These are phyloP conservation scores for Aspergillus sp. DNA, from an alignment of 2,329 filamentous ascomycete genomes.

Conservation along the genomic window DNA sequence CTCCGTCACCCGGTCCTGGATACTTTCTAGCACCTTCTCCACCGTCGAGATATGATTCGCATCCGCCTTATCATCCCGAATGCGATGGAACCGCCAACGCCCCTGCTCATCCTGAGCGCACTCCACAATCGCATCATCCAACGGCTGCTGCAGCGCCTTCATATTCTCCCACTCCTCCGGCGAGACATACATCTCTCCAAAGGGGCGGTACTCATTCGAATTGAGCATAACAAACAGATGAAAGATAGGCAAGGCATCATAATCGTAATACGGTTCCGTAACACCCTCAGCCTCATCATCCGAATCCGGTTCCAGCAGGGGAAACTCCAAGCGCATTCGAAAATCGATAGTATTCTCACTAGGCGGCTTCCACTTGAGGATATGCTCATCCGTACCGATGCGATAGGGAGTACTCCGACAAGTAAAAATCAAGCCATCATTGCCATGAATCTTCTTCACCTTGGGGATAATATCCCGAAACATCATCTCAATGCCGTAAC, in stretches of 20 bases:
- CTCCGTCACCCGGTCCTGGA: slow-evolving; percentile 80
- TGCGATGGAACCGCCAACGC: slow-evolving; percentile 83
- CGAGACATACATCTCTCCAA: slow-evolving; percentile 68
- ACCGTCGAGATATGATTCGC: slow-evolving; percentile 88
- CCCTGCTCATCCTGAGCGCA: slow-evolving; percentile 76
- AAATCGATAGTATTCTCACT: slow-evolving; percentile 96
- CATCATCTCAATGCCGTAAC: slow-evolving; percentile 89
- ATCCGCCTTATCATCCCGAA: slow-evolving; percentile 88
- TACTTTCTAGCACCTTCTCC: slow-evolving; percentile 83
- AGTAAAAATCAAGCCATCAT: slow-evolving; percentile 98
- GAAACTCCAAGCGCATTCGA: slow-evolving; percentile 75
- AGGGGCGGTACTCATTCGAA: slow-evolving; percentile 64
- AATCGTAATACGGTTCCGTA: slow-evolving; percentile 69
- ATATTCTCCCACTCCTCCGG: slow-evolving; percentile 80
- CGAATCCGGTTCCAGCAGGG: slow-evolving; percentile 66
- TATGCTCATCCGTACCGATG: slow-evolving; percentile 87
- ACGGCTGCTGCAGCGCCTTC: slow-evolving; percentile 70
- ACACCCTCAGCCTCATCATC: slow-evolving; percentile 67
- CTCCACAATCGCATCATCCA: slow-evolving; percentile 89
- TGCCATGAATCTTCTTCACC: slow-evolving; percentile 75
- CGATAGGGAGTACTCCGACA: slow-evolving; percentile 84
- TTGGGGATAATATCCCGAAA: slow-evolving; percentile 81
- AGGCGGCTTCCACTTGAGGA: slow-evolving; percentile 96
- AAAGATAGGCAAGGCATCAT: slow-evolving; percentile 74
- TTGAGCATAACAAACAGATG: slow-evolving; percentile 71